phyloP scores from a whole-genome alignment of 2,329 filamentous ascomycete genomes.

The Fusarium musae region DNA sequence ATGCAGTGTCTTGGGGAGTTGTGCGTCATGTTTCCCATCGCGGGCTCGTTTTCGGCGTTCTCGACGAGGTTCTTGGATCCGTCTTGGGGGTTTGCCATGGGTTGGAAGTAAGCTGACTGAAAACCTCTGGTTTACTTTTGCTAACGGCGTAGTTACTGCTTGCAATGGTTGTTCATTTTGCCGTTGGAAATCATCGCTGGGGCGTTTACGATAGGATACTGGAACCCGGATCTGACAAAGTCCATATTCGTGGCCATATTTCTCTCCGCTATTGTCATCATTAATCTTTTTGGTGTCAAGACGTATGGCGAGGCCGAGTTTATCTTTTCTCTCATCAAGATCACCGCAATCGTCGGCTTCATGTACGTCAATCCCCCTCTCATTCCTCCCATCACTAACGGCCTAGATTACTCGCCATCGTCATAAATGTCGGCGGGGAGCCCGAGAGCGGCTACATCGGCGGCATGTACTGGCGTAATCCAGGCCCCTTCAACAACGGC shows the following conservation, averaged over 20 bases:
- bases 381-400: not conserved
- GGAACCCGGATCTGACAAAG: slow-evolving; percentile 72
- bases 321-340: slow-evolving; percentile 85
- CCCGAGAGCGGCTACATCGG: slow-evolving; percentile 82
- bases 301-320: slow-evolving; percentile 93
- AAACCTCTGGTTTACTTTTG: rapidly evolving
- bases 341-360: slow-evolving; percentile 86
- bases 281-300: slow-evolving; percentile 89
- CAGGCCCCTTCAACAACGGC: slow-evolving; percentile 84
- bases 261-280: slow-evolving; percentile 76
- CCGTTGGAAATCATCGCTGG: slow-evolving; percentile 89
- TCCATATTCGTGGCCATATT: slow-evolving; percentile 87
- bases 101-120: slow-evolving; percentile 77
- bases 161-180: slow-evolving; percentile 87
- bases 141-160: slow-evolving; percentile 70
- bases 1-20: slow-evolving; percentile 93
- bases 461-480: slow-evolving; percentile 77
- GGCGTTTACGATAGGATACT: slow-evolving; percentile 84
- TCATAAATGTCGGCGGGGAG: slow-evolving; percentile 85
- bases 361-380: slow-evolving; percentile 69
- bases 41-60: slow-evolving; percentile 91
- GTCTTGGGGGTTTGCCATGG: slow-evolving; percentile 95
- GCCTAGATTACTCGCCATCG: slow-evolving; percentile 79
- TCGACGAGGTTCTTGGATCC: slow-evolving; percentile 95
- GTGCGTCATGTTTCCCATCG: slow-evolving; percentile 88